Percentiles rank a stretch among this genome's conserved stretches.
Evolutionary conservation across 768 basidiomycete species (phyloP).

Genomic region (Tulasnella sp.): DNA sequence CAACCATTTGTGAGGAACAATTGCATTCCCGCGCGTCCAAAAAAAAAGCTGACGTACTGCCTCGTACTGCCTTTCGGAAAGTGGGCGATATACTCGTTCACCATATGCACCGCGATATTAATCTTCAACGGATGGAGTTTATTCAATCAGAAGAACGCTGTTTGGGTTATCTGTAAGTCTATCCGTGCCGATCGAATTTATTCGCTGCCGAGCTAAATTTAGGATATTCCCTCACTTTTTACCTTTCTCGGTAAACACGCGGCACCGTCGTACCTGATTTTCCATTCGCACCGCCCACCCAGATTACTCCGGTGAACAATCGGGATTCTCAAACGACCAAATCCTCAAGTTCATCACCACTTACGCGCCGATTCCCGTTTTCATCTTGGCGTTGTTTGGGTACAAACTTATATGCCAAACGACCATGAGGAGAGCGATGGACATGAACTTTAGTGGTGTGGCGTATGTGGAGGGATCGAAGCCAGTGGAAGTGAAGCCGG

Average conservation of each 20-base stretch:
- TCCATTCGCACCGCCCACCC: not conserved
- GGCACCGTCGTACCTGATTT: not conserved
- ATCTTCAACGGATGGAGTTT: slow-evolving; percentile 30
- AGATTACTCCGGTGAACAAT: not conserved
- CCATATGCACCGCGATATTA: slow-evolving; percentile 27
- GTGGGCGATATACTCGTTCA: slow-evolving; percentile 29
- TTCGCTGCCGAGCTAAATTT: not conserved
- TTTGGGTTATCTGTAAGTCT: slow-evolving; percentile 13
- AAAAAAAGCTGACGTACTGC: not conserved
- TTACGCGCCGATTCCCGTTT: slow-evolving; percentile 24
- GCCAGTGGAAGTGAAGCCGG: not conserved
- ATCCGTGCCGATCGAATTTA: not conserved
- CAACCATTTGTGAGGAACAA: slow-evolving; percentile 23
- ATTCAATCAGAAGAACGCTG: slow-evolving; percentile 15
- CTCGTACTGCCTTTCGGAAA: not conserved
- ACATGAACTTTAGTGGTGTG: slow-evolving; percentile 25
- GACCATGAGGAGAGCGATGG: slow-evolving; percentile 4
- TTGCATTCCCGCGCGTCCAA: not conserved
- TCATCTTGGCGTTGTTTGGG: slow-evolving; percentile 29
- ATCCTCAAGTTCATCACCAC: slow-evolving; percentile 26
- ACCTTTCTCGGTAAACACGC: not conserved
- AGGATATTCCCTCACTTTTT: not conserved
- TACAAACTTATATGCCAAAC: slow-evolving; percentile 31
- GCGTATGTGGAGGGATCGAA: not conserved
- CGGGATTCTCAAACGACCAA: slow-evolving; percentile 2